Conservation (phyloP, 2,329 filamentous ascomycete genomes). For the Alternaria ethzedia region DNA sequence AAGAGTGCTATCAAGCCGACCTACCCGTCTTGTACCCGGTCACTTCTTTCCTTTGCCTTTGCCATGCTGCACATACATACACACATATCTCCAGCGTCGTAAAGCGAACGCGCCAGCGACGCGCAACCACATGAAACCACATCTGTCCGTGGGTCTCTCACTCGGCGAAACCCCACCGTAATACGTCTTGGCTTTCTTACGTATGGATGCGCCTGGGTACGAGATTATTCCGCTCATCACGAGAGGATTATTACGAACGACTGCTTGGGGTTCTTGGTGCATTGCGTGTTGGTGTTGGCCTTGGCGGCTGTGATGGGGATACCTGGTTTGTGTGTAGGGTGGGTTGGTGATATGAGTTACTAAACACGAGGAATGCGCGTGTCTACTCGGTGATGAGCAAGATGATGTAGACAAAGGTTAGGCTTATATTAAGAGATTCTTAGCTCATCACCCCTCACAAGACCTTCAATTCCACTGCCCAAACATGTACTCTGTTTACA, state of each 20-base stretch:
- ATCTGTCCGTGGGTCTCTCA: neutral
- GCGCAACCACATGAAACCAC: neutral
- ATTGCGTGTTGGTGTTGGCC: neutral
- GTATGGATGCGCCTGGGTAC: neutral
- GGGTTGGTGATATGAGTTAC: neutral
- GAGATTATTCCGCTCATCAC: neutral
- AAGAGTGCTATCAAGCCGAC: neutral
- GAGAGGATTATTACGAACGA: neutral
- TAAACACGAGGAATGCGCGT: neutral
- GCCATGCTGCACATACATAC: neutral
- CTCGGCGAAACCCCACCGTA: neutral
- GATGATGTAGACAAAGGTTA: neutral
- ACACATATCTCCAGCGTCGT: neutral
- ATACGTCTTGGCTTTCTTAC: neutral
- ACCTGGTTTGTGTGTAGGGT: neutral
- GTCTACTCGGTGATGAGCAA: neutral
- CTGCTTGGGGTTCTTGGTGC: neutral
- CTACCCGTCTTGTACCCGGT: slow-evolving; percentile 7
- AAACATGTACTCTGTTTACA: neutral
- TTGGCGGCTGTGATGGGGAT: neutral
- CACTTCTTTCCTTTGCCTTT: neutral
- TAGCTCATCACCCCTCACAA: neutral
- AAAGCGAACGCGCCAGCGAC: neutral
- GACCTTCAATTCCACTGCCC: neutral
- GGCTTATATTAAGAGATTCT: neutral